These are phyloP conservation scores for Cercospora brassicicola DNA, from an alignment of 2,329 filamentous ascomycete genomes.

Conservation along the genomic window DNA sequence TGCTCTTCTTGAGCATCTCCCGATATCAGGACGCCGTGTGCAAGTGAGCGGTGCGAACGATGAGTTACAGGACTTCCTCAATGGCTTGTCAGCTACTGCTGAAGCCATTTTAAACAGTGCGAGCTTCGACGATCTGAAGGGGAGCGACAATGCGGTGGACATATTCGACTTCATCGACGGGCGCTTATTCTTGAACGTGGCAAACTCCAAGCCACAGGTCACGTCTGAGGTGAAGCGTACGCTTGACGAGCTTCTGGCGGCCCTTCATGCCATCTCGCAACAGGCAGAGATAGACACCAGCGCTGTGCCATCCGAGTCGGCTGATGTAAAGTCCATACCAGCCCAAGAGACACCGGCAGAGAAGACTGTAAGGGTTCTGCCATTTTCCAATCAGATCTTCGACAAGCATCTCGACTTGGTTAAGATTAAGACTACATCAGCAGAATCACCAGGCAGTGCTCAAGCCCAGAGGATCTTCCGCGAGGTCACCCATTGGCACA, in stretches of 20 bases:
- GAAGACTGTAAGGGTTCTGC: slow-evolving; percentile 42
- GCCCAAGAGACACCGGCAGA: slow-evolving; percentile 4
- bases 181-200: slow-evolving; percentile 44
- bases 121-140: slow-evolving; percentile 17
- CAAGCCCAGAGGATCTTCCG: slow-evolving; percentile 47
- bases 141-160: slow-evolving; percentile 40
- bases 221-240: slow-evolving; percentile 25
- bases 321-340: neutral
- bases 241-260: slow-evolving; percentile 29
- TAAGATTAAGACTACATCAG: slow-evolving; percentile 41
- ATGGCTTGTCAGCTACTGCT: slow-evolving; percentile 42
- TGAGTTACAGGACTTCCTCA: slow-evolving; percentile 26
- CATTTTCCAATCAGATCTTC: slow-evolving; percentile 51
- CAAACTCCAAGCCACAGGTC: slow-evolving; percentile 13
- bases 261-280: slow-evolving; percentile 20
- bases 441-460: slow-evolving; percentile 36
- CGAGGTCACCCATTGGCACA: slow-evolving; percentile 63
- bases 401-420: slow-evolving; percentile 51
- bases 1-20: slow-evolving; percentile 34
- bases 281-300: slow-evolving; percentile 7
- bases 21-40: slow-evolving; percentile 36
- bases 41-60: slow-evolving; percentile 14
- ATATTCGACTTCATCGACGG: slow-evolving; percentile 60
- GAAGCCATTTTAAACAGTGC: slow-evolving; percentile 41
- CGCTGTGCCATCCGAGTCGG: neutral